A percentile compares a stretch with the other conserved stretches of the same genome.
Conservation (phyloP, 73 alveolate species). For the Stentor roeselii region DNA sequence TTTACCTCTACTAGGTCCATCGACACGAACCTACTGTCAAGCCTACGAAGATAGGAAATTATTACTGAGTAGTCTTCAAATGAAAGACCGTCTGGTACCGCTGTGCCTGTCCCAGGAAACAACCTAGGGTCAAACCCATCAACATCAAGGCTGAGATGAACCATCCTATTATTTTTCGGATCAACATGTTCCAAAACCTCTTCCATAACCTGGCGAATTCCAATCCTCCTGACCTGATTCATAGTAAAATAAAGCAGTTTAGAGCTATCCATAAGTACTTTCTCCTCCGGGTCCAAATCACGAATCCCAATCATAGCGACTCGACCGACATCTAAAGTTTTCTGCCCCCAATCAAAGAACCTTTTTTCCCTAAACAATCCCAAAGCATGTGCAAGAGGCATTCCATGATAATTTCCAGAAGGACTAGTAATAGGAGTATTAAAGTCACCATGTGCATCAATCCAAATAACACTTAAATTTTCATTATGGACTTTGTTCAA, state of each 20-base stretch:
- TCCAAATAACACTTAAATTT: constrained; percentile 33
- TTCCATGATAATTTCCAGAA: constrained; percentile 54
- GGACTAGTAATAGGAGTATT: constrained; percentile 53
- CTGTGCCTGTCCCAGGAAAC: constrained; percentile 31
- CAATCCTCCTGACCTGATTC: not conserved
- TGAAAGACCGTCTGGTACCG: constrained; percentile 12
- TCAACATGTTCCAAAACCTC: not conserved
- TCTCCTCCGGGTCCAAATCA: constrained; percentile 21
- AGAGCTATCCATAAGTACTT: not conserved
- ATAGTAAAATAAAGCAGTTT: not conserved
- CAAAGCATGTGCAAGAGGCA: not conserved
- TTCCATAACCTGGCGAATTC: not conserved
- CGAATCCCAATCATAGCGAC: constrained; percentile 3
- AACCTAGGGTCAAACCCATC: constrained; percentile 32
- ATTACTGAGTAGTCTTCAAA: not conserved
- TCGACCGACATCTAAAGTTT: not conserved
- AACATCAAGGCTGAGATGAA: constrained; percentile 31
- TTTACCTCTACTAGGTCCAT: constrained; percentile 3
- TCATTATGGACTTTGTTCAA: constrained; percentile 31
- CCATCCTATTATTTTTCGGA: not conserved
- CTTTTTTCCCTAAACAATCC: not conserved
- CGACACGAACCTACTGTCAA: not conserved
- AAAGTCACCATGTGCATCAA: constrained; percentile 63
- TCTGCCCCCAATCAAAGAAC: constrained; percentile 12
- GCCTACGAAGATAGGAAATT: no score